Percentiles rank a stretch among this genome's conserved stretches.
phyloP scores from a whole-genome alignment of 2,329 filamentous ascomycete genomes.

The Pseudocercospora macadamiae region DNA sequence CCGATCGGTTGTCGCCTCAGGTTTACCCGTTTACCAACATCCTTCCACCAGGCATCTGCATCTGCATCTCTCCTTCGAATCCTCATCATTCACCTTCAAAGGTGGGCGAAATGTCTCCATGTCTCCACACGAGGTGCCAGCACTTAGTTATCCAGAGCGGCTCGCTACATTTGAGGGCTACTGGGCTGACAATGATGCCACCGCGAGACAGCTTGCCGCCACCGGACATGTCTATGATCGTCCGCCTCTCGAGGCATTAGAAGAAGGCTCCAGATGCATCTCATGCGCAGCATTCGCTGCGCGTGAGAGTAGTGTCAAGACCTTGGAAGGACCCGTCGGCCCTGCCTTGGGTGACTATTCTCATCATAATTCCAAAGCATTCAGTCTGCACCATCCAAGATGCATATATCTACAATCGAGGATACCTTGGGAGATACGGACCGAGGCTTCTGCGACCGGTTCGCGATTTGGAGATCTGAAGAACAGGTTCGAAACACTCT shows the following conservation, averaged over 20 bases:
- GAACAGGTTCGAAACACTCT: slow-evolving; percentile 18
- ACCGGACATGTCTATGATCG: slow-evolving; percentile 38
- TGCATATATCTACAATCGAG: slow-evolving; percentile 32
- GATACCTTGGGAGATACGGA: slow-evolving; percentile 31
- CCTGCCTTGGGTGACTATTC: slow-evolving; percentile 2
- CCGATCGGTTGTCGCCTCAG: no score
- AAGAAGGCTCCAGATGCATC: slow-evolving; percentile 37
- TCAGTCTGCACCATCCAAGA: slow-evolving; percentile 30
- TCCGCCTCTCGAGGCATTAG: slow-evolving; percentile 35
- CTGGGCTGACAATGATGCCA: slow-evolving; percentile 31
- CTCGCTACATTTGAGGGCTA: slow-evolving; percentile 27
- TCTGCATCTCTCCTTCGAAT: not conserved
- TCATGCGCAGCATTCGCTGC: slow-evolving; percentile 33
- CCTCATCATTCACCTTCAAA: no score
- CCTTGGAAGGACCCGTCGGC: slow-evolving; percentile 25
- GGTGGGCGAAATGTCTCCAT: no score
- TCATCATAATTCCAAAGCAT: slow-evolving; percentile 1
- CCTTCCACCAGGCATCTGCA: not conserved
- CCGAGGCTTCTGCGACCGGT: slow-evolving; percentile 2
- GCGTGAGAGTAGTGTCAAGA: slow-evolving; percentile 29
- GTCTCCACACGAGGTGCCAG: slow-evolving; percentile 4
- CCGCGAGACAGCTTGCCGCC: slow-evolving; percentile 36
- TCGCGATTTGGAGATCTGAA: slow-evolving; percentile 14
- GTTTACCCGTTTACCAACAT: not conserved
- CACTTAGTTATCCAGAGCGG: slow-evolving; percentile 16